Conservation (phyloP, 768 basidiomycete species). For the Daedaleopsis sinensis region DNA sequence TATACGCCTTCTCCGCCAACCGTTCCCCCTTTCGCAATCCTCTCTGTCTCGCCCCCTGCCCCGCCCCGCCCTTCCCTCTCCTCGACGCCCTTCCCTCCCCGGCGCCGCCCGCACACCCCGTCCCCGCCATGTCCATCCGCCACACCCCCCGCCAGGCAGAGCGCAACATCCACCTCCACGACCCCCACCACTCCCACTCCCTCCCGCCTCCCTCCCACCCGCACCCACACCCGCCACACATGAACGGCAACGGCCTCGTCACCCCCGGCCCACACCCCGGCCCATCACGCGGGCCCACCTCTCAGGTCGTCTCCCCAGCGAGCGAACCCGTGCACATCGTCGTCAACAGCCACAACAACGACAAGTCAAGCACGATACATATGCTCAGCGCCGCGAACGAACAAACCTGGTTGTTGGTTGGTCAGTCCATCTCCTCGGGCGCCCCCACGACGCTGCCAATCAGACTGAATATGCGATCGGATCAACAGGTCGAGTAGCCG, state of each 20-base stretch:
- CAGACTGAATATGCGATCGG: constrained; percentile 32
- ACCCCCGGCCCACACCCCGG: constrained; percentile 43
- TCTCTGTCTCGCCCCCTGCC: constrained; percentile 24
- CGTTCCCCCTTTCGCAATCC: constrained; percentile 5
- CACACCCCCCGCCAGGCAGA: constrained; percentile 62
- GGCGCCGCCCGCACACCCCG: constrained; percentile 27
- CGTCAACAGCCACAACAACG: constrained; percentile 37
- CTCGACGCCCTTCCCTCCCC: constrained; percentile 32
- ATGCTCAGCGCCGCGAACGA: constrained; percentile 88
- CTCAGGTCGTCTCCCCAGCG: constrained; percentile 26
- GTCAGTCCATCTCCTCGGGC: constrained; percentile 43
- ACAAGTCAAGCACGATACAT: constrained; percentile 54
- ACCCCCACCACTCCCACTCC: constrained; percentile 50
- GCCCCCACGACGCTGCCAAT: constrained; percentile 17
- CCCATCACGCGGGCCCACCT: constrained; percentile 29
- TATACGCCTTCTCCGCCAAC: constrained; percentile 5
- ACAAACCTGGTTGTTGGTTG: constrained; percentile 94
- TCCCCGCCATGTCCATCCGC: constrained; percentile 56
- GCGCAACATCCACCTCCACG: constrained; percentile 67
- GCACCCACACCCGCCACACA: constrained; percentile 44
- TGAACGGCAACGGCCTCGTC: constrained; percentile 56
- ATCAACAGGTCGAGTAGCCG: constrained; percentile 82
- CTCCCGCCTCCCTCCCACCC: constrained; percentile 46
- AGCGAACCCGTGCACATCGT: constrained; percentile 40
- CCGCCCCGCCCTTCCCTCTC: constrained; percentile 9